Evolutionary conservation across 164 flowering plant genomes (phyloP).

Genomic region (Stephania cephalantha): DNA sequence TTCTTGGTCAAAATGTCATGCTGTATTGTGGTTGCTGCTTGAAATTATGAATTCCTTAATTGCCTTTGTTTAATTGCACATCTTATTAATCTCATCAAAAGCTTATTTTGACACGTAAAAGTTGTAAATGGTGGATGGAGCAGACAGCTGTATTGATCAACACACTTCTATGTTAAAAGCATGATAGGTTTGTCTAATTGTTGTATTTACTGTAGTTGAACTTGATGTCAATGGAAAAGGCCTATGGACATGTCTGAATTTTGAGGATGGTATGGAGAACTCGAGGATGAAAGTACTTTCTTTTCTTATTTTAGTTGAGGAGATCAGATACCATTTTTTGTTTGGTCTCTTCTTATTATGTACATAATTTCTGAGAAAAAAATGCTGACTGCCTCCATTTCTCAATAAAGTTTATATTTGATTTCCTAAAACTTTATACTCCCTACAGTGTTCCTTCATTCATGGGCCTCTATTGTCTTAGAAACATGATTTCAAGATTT

Average conservation of each 20-base stretch:
- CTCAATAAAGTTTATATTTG: neutral
- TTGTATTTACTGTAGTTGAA: neutral
- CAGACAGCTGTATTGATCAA: neutral
- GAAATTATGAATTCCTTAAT: neutral
- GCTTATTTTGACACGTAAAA: neutral
- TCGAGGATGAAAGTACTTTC: neutral
- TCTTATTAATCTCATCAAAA: too few species aligned
- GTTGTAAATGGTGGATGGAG: neutral
- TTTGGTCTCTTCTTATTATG: too few species aligned
- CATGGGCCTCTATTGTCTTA: too few species aligned
- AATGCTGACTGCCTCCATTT: neutral
- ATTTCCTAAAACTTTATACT: neutral
- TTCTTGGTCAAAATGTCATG: neutral
- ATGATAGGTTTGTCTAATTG: neutral
- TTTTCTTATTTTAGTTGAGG: neutral
- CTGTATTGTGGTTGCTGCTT: neutral
- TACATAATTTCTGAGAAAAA: too few species aligned
- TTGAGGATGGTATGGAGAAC: neutral
- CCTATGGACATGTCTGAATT: neutral
- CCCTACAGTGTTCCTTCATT: too few species aligned
- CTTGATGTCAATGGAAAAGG: neutral
- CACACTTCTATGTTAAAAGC: neutral
- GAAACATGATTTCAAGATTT: too few species aligned
- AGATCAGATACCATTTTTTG: too few species aligned
- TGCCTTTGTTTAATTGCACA: neutral